Conservation (phyloP, 2,329 filamentous ascomycete species). For the Ambrosiella beaveri region DNA sequence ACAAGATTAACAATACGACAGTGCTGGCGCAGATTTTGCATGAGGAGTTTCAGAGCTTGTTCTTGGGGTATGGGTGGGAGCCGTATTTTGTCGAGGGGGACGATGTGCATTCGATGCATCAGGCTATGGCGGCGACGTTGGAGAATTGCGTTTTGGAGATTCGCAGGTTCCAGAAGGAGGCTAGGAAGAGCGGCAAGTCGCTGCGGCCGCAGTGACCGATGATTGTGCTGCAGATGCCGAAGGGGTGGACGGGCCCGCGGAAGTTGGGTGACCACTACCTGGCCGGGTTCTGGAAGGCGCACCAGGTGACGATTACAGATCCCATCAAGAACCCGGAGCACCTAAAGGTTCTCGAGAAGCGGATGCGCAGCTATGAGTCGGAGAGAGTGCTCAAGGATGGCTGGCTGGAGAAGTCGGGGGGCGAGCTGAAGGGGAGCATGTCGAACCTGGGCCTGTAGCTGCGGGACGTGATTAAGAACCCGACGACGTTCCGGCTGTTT, state of each 20-base stretch:
- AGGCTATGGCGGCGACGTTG: constrained; percentile 63
- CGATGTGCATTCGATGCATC: constrained; percentile 58
- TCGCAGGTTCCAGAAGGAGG: constrained; percentile 49
- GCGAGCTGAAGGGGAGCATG: constrained; percentile 46
- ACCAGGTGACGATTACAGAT: constrained; percentile 61
- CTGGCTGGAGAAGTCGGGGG: constrained; percentile 43
- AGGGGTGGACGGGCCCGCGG: constrained; percentile 63
- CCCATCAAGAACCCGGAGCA: constrained; percentile 47
- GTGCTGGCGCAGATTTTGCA: constrained; percentile 57
- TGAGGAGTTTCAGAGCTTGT: constrained; percentile 51
- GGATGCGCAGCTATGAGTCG: constrained; percentile 63
- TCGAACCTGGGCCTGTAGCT: constrained; percentile 49
- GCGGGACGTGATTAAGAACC: constrained; percentile 51
- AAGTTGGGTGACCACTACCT: constrained; percentile 54
- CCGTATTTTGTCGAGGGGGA: constrained; percentile 68
- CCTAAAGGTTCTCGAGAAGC: constrained; percentile 51
- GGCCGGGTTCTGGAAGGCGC: constrained; percentile 61
- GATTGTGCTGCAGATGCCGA: constrained; percentile 60
- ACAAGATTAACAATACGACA: constrained; percentile 73
- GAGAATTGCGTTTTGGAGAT: constrained; percentile 59
- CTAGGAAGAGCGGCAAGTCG: constrained; percentile 50
- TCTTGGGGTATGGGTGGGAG: constrained; percentile 60
- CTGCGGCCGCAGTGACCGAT: constrained; percentile 62
- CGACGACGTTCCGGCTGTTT: constrained; percentile 54
- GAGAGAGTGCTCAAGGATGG: constrained; percentile 54